phyloP scores from a whole-genome alignment of 345 rosid species.

The Sonneratia caseolaris region DNA sequence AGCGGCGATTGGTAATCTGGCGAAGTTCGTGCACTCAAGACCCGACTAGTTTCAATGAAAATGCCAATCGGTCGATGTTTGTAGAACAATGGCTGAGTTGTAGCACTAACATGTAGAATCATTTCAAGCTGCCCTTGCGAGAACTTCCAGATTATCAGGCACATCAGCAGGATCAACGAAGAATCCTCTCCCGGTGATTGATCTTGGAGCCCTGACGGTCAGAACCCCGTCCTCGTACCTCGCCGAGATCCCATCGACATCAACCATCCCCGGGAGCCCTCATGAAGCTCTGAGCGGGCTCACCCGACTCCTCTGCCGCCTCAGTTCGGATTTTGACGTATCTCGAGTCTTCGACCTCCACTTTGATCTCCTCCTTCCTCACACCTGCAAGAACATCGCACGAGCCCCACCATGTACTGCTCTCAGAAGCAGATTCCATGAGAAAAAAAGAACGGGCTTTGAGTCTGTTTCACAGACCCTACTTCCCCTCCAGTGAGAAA shows the following conservation, averaged over 20 bases:
- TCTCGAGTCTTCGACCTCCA: constrained; percentile 63
- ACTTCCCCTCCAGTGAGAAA: neutral
- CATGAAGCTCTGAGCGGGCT: constrained; percentile 37
- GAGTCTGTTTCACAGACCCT: neutral
- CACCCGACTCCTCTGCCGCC: constrained; percentile 22
- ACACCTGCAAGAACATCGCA: constrained; percentile 31
- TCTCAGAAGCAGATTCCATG: neutral
- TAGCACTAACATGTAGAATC: neutral
- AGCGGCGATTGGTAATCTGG: too few relatives aligned
- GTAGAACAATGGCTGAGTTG: too few relatives aligned
- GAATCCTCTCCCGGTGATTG: constrained; percentile 26
- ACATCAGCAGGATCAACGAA: constrained; percentile 42
- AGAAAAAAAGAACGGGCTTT: constrained; percentile 1
- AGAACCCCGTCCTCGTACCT: constrained; percentile 59
- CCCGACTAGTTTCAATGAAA: too few relatives aligned
- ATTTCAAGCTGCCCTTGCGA: constrained; percentile 76
- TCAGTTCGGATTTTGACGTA: constrained; percentile 58
- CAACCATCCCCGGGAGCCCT: constrained; percentile 49
- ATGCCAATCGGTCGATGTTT: too few relatives aligned
- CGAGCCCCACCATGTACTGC: too few relatives aligned
- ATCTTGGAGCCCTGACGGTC: constrained; percentile 55
- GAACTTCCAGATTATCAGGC: constrained; percentile 39
- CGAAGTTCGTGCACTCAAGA: too few relatives aligned
- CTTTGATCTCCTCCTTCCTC: constrained; percentile 65
- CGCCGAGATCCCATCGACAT: constrained; percentile 51